Evolutionary conservation across 441 rosid species (phyloP).

Genomic region (Euphorbia celastroides): DNA sequence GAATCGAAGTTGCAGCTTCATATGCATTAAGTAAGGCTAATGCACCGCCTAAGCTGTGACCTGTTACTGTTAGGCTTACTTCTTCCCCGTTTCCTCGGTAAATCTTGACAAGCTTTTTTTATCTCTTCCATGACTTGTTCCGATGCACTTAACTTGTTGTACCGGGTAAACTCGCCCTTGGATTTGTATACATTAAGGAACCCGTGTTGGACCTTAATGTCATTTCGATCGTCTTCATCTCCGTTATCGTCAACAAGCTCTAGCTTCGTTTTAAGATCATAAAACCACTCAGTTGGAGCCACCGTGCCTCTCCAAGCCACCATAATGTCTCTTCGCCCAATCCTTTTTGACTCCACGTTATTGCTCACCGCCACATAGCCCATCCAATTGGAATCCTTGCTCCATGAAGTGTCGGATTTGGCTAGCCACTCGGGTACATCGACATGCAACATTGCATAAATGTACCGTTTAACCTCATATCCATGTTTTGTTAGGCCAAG

Average conservation of each 20-base stretch:
- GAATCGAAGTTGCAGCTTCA: constrained; percentile 27
- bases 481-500: constrained; percentile 46
- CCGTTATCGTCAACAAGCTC: constrained; percentile 24
- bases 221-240: constrained; percentile 5
- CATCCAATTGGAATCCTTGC: constrained; percentile 83
- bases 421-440: constrained; percentile 60
- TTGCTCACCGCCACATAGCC: constrained; percentile 56
- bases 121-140: constrained; percentile 69
- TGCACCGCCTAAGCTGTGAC: constrained; percentile 49
- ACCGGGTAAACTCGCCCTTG: constrained; percentile 47
- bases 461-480: constrained; percentile 47
- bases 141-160: constrained; percentile 58
- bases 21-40: constrained; percentile 38
- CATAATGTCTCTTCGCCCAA: constrained; percentile 64
- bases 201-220: constrained; percentile 54
- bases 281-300: constrained; percentile 69
- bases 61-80: constrained; percentile 38
- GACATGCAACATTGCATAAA: constrained; percentile 63
- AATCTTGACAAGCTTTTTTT: constrained; percentile 17
- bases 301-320: constrained; percentile 82
- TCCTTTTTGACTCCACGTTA: constrained; percentile 44
- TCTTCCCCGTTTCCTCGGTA: constrained; percentile 34
- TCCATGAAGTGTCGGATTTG: constrained; percentile 40
- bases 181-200: constrained; percentile 58
- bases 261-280: constrained; percentile 45